Base-by-base conservation (phyloP, 2,329 filamentous ascomycete genomes). In the Fusarium buharicum region DNA sequence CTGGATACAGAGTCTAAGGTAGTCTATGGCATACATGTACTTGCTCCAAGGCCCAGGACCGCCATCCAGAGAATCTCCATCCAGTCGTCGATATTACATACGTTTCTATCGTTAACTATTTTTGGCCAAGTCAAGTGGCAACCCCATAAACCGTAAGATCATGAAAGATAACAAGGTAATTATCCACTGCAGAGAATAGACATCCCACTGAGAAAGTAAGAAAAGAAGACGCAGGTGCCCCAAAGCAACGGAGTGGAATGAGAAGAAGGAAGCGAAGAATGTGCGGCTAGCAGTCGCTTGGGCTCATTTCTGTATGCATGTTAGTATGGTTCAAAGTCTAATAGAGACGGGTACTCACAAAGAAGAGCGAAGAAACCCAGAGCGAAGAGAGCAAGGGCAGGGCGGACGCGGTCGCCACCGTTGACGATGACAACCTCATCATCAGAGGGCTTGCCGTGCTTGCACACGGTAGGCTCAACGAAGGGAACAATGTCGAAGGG, bases 371-470 rank as follows among this genome's bases (percentile, higher is more conserved):
- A 14, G n/a, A 47, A 50, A 40, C 61, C 61, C 30, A 64, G 36
- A 16, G 37, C 56, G 44, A 64, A 38, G 27, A 64, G 61, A 36
- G 56, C 60, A 41, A 64, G 61, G 18, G 50, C 61, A 12, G 61
- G 61, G 45, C 56, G 60, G 28, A 64, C 39, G 16, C 36, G 44
- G 36, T 64, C 61, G 18, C 61, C 50, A 8, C 61, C 50, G 17
- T 36, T 57, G 18, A 64, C 61, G 22, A 65, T 61, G 46, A 64
- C 61, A 39, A 53, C 36, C n/a, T 65, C 61, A 27, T 64, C 61
- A 6, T 8, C 17, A 9, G 46, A 31, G 36, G 40, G 33, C 38
- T 48, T 48, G 11, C 46, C 59, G 30, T 64, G 36, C 47, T 64
- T 60, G 51, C 61, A 64, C 11, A 64, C 60, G 17, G 55, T 62